Evolutionary conservation across 2,329 filamentous ascomycete genomes (phyloP), one percentile per base, ranked within the genome.

Genomic region (Penicillium sp.): DNA sequence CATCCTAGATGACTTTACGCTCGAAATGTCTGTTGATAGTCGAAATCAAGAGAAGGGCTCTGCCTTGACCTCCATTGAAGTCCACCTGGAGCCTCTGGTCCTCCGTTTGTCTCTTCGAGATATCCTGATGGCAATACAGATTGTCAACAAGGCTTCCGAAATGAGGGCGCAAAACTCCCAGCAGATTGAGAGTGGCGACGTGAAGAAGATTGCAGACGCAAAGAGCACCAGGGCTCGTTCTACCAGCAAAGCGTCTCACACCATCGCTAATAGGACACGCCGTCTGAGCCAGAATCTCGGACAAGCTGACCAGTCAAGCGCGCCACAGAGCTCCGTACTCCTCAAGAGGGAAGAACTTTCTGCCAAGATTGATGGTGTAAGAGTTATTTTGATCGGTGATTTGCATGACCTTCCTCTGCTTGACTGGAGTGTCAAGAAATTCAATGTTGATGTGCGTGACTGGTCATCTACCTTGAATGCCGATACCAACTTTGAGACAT

Each of bases 1-100:
- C 16, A 96, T 99, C 57, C 84, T 99, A 31, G 95, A 99, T 68
- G 92, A 99, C 72, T 99, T 99, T 71, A 96, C 92, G 3, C 79
- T 97, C 9, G 89, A 94, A 59, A 81, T 96, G 64, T 94, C 90
- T 3, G 85, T 99, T 79, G 93, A 99, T 66, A 86, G 85, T 61
- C 79, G 83, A 39, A 78, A 81, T 2, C 81, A 87, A 66, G 82
- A 82, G 27, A 79, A 78, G 56, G 79, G 81, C 22, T 82, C 83
- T 11, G 81, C 83, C 1, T 65, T 87, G 34, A 94, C 87, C 3
- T 94, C 84, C 61, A 93, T 99, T 49, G 86, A 90, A 62, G 82
- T 96, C 13, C 89, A 96, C 36, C 81, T 99, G 44, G 93, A 99
- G 67, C 94, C 95, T 2, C 81, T 99, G 24, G 90, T 99, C 45